phyloP scores from a whole-genome alignment of 1,139 yeast species.

The Tardiomyces depauwii region DNA sequence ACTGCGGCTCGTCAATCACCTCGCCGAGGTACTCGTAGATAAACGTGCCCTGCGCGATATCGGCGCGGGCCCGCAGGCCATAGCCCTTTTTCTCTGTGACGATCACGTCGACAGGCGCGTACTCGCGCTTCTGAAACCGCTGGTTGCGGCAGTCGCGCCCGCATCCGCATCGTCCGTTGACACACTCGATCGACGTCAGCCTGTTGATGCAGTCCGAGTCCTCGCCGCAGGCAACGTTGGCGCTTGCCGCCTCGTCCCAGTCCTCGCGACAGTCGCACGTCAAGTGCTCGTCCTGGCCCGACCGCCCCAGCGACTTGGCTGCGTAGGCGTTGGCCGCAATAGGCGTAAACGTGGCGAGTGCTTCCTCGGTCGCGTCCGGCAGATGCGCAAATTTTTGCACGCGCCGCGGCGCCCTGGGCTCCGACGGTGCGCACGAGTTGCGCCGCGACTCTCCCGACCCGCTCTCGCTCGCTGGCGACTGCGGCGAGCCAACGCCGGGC shows the following conservation, averaged over 20 bases:
- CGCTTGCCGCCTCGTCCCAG: constrained; percentile 38
- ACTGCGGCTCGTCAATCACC: constrained; percentile 67
- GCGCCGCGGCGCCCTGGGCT: background rate
- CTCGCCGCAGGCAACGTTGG: constrained; percentile 70
- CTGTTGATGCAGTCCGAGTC: constrained; percentile 87
- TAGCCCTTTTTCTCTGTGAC: constrained; percentile 79
- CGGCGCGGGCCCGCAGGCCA: constrained; percentile 65
- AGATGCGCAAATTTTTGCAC: constrained; percentile 30
- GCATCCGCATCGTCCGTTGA: constrained; percentile 58
- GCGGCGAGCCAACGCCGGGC: too few species aligned
- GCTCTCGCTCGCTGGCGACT: too few species aligned
- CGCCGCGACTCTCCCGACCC: too few species aligned
- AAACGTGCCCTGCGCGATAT: constrained; percentile 52
- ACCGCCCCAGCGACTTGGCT: constrained; percentile 46
- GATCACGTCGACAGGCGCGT: constrained; percentile 65
- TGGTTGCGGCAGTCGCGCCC: constrained; percentile 79
- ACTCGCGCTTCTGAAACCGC: constrained; percentile 66
- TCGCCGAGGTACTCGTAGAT: constrained; percentile 92
- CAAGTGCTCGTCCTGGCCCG: constrained; percentile 69
- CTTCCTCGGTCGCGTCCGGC: constrained; percentile 62
- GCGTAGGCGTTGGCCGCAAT: constrained; percentile 52
- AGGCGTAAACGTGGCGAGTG: constrained; percentile 43
- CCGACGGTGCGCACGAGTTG: too few species aligned
- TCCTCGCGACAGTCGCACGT: constrained; percentile 74
- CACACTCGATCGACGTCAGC: constrained; percentile 86